Percentiles rank a stretch among this genome's conserved stretches.
Conservation (phyloP, 1,284 basidiomycete genomes). For the Tausonia pullulans region DNA sequence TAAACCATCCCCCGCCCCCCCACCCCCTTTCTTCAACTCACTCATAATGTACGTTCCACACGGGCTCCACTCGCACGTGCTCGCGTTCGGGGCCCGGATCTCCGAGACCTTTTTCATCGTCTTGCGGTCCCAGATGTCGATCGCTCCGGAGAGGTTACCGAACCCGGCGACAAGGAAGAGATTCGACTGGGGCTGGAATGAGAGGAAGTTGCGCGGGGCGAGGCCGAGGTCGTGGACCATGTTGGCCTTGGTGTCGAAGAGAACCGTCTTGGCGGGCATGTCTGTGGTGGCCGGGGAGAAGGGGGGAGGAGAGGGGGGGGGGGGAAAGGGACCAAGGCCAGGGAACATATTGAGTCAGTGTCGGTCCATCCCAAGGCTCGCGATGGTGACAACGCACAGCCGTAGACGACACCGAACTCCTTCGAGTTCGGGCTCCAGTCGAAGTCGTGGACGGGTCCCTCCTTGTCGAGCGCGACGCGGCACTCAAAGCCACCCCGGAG, state of each 20-base stretch:
- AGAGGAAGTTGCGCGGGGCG: slow-evolving; percentile 79
- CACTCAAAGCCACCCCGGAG: slow-evolving; percentile 95
- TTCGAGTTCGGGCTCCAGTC: slow-evolving; percentile 94
- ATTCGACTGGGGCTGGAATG: slow-evolving; percentile 89
- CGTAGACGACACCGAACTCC: slow-evolving; percentile 92
- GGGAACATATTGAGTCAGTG: neutral
- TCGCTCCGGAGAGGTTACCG: slow-evolving; percentile 87
- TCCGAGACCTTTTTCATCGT: slow-evolving; percentile 69
- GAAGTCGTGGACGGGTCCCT: slow-evolving; percentile 95
- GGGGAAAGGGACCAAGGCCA: neutral
- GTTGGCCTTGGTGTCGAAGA: slow-evolving; percentile 85
- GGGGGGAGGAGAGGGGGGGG: neutral
- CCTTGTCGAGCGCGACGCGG: slow-evolving; percentile 84
- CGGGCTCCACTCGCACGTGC: slow-evolving; percentile 88
- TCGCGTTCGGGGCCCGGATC: slow-evolving; percentile 88
- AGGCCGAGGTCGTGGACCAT: slow-evolving; percentile 82
- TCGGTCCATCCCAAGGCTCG: neutral
- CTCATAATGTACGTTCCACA: slow-evolving; percentile 83
- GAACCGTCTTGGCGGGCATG: slow-evolving; percentile 88
- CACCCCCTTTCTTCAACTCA: neutral
- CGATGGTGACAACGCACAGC: slow-evolving; percentile 52
- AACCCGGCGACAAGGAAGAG: slow-evolving; percentile 85
- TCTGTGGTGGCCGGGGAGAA: slow-evolving; percentile 37
- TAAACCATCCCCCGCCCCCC: too few relatives aligned
- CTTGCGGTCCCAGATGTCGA: slow-evolving; percentile 84